Percentiles rank a stretch among this genome's conserved stretches.
These are phyloP conservation scores for Globisporangium radiosum DNA, from an alignment of 352 stramenopile species.

Conservation along the genomic window DNA sequence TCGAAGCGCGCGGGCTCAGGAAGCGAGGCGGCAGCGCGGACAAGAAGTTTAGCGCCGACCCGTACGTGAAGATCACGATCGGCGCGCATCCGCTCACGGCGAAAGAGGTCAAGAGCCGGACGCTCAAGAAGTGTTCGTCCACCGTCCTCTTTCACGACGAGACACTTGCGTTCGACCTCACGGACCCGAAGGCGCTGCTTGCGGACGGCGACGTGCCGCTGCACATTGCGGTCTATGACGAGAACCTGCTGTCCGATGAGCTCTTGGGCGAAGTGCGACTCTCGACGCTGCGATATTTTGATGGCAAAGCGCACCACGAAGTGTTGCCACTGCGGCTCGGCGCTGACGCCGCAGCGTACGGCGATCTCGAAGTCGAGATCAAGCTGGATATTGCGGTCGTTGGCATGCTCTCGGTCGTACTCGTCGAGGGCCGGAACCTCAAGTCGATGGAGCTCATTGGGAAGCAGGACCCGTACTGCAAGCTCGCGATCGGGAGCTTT, in stretches of 20 bases:
- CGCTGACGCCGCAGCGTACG: conserved; percentile 16
- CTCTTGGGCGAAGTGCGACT: conserved; percentile 64
- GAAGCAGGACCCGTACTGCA: conserved; percentile 89
- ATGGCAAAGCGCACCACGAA: conserved; percentile 53
- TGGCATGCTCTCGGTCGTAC: conserved; percentile 80
- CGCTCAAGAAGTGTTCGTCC: conserved; percentile 72
- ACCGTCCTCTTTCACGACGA: conserved; percentile 86
- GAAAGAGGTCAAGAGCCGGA: conserved; percentile 72
- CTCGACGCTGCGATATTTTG: conserved; percentile 75
- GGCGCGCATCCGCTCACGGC: conserved; percentile 65
- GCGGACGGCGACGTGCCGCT: conserved; percentile 64
- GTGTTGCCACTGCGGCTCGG: conserved; percentile 40
- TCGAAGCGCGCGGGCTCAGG: conserved; percentile 57
- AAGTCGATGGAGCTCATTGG: conserved; percentile 89
- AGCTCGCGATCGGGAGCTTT: conserved; percentile 65
- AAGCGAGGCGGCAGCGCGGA: conserved; percentile 44
- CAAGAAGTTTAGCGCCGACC: conserved; percentile 71
- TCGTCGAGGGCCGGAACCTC: conserved; percentile 86
- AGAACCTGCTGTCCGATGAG: conserved; percentile 85
- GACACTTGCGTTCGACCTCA: conserved; percentile 73
- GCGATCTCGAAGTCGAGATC: conserved; percentile 65
- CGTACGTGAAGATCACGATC: conserved; percentile 78
- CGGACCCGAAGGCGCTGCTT: conserved; percentile 65
- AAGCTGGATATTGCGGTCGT: conserved; percentile 69
- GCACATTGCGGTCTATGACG: conserved; percentile 81